Conservation (phyloP, 2,329 filamentous ascomycete genomes). For the Triangularia verruculosa region DNA sequence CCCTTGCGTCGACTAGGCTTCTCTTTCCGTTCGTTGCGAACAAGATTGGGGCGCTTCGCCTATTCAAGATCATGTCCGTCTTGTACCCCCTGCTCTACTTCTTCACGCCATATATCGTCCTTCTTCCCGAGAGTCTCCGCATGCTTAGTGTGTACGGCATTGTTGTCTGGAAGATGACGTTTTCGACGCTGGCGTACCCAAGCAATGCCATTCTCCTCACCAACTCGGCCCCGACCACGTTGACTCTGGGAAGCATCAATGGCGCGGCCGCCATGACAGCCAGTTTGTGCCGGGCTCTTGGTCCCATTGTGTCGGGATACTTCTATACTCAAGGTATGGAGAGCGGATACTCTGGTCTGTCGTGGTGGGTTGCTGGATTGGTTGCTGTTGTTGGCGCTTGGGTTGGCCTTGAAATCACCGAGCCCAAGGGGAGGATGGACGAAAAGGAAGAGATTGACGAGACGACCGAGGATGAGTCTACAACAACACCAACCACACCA, state of each 20-base stretch:
- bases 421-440: constrained; percentile 49
- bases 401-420: constrained; percentile 72
- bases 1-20: constrained; percentile 80
- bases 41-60: constrained; percentile 71
- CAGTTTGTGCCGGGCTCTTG: constrained; percentile 82
- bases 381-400: constrained; percentile 73
- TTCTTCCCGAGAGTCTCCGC: constrained; percentile 70
- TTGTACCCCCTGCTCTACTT: constrained; percentile 88
- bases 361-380: constrained; percentile 87
- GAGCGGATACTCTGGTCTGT: constrained; percentile 78
- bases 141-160: constrained; percentile 73
- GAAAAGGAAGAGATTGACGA: constrained; percentile 33
- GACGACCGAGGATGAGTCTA: background rate
- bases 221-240: constrained; percentile 79
- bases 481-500: background rate
- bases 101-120: constrained; percentile 80
- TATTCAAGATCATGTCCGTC: constrained; percentile 78
- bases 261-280: constrained; percentile 89
- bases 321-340: constrained; percentile 78
- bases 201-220: constrained; percentile 85
- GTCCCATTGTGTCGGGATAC: constrained; percentile 81
- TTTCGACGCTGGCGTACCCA: constrained; percentile 87
- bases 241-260: constrained; percentile 87
- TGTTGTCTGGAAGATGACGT: constrained; percentile 89
- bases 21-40: constrained; percentile 77